Percentiles rank a stretch among this genome's conserved stretches.
Evolutionary conservation across 345 rosid species (phyloP).

Genomic region (Euphorbia lathyris): DNA sequence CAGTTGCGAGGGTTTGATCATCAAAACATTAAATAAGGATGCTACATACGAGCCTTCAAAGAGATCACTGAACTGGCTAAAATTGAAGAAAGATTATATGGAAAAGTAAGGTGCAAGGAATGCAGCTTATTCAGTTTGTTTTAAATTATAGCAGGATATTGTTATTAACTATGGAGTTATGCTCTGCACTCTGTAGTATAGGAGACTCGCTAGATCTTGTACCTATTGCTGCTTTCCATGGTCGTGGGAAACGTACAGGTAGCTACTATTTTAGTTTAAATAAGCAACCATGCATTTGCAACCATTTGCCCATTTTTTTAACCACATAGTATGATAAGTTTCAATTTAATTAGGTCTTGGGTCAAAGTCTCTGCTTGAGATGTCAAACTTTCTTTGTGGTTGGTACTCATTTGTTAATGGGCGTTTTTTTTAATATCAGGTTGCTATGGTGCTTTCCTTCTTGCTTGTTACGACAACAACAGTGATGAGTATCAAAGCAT

Average conservation of each 20-base stretch:
- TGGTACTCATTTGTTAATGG: constrained; percentile 16
- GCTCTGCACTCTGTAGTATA: constrained; percentile 58
- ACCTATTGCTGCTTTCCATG: constrained; percentile 94
- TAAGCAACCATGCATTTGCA: neutral
- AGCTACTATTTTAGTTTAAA: constrained; percentile 10
- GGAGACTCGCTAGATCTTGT: constrained; percentile 96
- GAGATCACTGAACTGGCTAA: constrained; percentile 89
- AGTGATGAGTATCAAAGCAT: constrained; percentile 91
- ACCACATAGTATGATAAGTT: neutral
- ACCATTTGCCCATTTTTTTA: neutral
- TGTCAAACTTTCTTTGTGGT: constrained; percentile 2
- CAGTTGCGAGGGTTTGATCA: constrained; percentile 96
- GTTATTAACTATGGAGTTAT: neutral
- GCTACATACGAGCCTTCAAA: constrained; percentile 99
- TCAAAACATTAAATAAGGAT: constrained; percentile 82
- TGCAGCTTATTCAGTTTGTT: neutral
- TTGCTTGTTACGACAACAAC: constrained; percentile 79
- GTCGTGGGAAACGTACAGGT: constrained; percentile 96
- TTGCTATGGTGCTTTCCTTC: constrained; percentile 88
- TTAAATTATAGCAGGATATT: neutral
- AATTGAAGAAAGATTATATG: constrained; percentile 94
- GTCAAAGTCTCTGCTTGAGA: neutral
- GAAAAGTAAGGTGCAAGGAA: constrained; percentile 49
- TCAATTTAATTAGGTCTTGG: neutral
- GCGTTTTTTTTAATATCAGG: constrained; percentile 41